Evolutionary conservation across 257 asterid genomes (phyloP).

Genomic region (Craterostigma plantagineum): DNA sequence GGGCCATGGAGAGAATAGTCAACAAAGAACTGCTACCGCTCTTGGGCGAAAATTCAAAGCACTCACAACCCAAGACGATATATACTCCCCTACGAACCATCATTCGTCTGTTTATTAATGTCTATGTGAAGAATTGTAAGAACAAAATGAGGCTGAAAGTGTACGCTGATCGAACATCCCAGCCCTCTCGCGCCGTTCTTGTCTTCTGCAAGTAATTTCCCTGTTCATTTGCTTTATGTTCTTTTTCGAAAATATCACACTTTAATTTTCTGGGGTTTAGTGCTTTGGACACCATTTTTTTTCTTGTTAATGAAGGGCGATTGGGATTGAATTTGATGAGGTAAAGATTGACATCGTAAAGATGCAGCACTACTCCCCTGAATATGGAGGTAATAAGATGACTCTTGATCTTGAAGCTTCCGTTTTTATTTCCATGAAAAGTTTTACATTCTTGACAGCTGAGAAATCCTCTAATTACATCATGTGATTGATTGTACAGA

Average conservation of each 20-base stretch:
- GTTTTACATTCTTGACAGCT: not conserved
- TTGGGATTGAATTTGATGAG: conserved; percentile 69
- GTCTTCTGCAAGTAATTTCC: conserved; percentile 54
- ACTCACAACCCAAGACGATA: too few species aligned
- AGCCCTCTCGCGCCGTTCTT: conserved; percentile 81
- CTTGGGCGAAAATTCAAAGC: too few species aligned
- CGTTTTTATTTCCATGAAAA: not conserved
- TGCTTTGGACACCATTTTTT: too few species aligned
- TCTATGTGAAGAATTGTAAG: conserved; percentile 15
- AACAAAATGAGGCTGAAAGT: conserved; percentile 20
- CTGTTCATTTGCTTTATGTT: not conserved
- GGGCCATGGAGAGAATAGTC: too few species aligned
- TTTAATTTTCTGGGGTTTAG: not conserved
- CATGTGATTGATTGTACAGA: not conserved
- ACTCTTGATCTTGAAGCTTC: too few species aligned
- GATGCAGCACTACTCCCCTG: conserved; percentile 38
- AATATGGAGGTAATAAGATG: conserved; percentile 33
- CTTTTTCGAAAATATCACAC: not conserved
- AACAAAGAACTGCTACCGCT: too few species aligned
- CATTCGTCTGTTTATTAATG: too few species aligned
- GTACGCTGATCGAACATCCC: conserved; percentile 67
- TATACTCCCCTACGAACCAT: too few species aligned
- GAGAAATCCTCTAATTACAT: too few species aligned
- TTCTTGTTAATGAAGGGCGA: conserved; percentile 22
- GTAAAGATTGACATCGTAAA: conserved; percentile 33